Evolutionary conservation across 140 eudicot species (phyloP).

Genomic region (Senecio squalidus): DNA sequence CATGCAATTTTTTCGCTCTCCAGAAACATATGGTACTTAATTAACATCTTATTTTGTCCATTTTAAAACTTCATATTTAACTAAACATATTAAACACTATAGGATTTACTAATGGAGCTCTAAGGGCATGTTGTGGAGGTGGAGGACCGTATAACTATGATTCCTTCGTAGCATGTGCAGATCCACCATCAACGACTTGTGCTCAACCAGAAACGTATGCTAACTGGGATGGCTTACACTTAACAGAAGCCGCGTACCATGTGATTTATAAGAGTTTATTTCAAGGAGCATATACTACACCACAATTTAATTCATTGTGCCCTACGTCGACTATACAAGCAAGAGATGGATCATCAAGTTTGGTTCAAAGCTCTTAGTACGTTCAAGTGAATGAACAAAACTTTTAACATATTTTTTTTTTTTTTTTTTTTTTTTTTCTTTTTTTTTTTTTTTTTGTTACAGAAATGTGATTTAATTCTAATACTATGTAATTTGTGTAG

Average conservation of each 20-base stretch:
- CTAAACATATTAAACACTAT: no score
- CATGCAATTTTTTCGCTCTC: slow-evolving; percentile 34
- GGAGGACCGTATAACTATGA: slow-evolving; percentile 61
- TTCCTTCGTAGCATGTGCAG: slow-evolving; percentile 27
- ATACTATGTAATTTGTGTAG: slow-evolving; percentile 14
- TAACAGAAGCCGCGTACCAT: slow-evolving; percentile 55
- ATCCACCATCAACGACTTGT: slow-evolving; percentile 29
- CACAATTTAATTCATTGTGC: slow-evolving; percentile 30
- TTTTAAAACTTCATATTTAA: no score
- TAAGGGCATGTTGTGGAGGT: slow-evolving; percentile 67
- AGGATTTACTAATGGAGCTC: slow-evolving; percentile 56
- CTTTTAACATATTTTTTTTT: no score
- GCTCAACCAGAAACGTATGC: slow-evolving; percentile 42
- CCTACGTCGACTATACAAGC: slow-evolving; percentile 11
- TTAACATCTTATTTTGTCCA: no score
- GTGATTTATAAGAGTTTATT: slow-evolving; percentile 42
- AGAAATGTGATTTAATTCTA: slow-evolving; percentile 6
- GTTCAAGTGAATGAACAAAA: background rate
- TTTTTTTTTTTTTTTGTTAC: slow-evolving; percentile 5
- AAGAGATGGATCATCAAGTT: slow-evolving; percentile 17
- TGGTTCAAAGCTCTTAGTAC: slow-evolving; percentile 28
- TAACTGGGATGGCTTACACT: slow-evolving; percentile 76
- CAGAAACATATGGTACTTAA: slow-evolving; percentile 41
- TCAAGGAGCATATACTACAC: slow-evolving; percentile 43
- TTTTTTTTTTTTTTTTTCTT: slow-evolving; percentile 1